Percentiles rank a stretch among this genome's conserved stretches.
Conservation (phyloP, 1,284 basidiomycete species). For the Cryptococcus sp. region DNA sequence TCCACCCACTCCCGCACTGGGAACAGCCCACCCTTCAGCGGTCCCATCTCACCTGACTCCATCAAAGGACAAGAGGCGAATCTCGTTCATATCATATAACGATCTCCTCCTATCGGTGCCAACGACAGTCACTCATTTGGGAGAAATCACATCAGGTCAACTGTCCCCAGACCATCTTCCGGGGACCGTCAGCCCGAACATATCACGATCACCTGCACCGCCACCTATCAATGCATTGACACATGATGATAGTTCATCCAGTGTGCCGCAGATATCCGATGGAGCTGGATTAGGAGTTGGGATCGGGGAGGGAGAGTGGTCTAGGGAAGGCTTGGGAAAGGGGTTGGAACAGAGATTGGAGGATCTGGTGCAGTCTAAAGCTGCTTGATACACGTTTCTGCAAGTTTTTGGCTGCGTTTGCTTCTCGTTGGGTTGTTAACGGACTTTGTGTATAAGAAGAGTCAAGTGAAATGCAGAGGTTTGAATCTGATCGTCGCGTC, state of each 20-base stretch:
- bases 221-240: neutral
- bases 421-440: neutral
- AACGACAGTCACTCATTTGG: slow-evolving; percentile 63
- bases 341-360: slow-evolving; percentile 77
- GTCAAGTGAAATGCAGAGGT: too few relatives aligned
- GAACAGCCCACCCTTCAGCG: slow-evolving; percentile 11
- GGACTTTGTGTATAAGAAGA: too few relatives aligned
- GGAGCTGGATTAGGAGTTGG: slow-evolving; percentile 15
- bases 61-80: slow-evolving; percentile 51
- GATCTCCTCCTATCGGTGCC: slow-evolving; percentile 75
- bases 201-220: slow-evolving; percentile 51
- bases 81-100: slow-evolving; percentile 79
- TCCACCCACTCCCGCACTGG: neutral
- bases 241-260: neutral
- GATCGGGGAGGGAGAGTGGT: slow-evolving; percentile 49
- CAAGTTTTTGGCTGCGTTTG: too few relatives aligned
- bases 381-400: slow-evolving; percentile 1
- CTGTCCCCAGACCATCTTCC: slow-evolving; percentile 46
- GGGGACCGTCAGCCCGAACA: slow-evolving; percentile 38
- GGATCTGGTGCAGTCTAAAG: slow-evolving; percentile 20
- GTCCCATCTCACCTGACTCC: slow-evolving; percentile 57
- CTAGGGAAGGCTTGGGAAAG: slow-evolving; percentile 69
- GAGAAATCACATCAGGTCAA: slow-evolving; percentile 59
- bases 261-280: slow-evolving; percentile 5
- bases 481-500: too few relatives aligned